Percentiles rank a stretch among this genome's conserved stretches.
Evolutionary conservation across 345 rosid genomes (phyloP).

Genomic region (Brassica rapa): DNA sequence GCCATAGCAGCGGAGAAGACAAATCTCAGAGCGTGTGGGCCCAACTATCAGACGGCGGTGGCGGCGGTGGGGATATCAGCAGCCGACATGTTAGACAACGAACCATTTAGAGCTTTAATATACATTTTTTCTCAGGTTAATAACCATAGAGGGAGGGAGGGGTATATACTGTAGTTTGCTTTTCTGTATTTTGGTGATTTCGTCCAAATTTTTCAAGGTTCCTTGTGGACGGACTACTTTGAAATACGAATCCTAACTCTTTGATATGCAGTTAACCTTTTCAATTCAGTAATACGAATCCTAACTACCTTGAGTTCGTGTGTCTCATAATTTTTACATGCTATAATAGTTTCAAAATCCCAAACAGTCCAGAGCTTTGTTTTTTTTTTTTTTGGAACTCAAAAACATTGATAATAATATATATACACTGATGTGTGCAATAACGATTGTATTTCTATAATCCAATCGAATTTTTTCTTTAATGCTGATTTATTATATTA

Average conservation of each 20-base stretch:
- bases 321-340: neutral
- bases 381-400: neutral
- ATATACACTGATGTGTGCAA: neutral
- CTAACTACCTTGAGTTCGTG: neutral
- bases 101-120: conserved; percentile 36
- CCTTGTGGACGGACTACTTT: neutral
- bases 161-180: conserved; percentile 18
- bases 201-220: neutral
- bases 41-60: conserved; percentile 73
- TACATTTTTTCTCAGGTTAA: conserved; percentile 31
- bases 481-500: too few relatives aligned
- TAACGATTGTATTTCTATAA: neutral
- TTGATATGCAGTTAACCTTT: neutral
- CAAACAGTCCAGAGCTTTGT: neutral
- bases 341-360: neutral
- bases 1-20: conserved; percentile 59
- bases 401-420: too few relatives aligned
- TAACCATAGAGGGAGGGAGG: conserved; percentile 21
- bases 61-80: conserved; percentile 57
- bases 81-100: conserved; percentile 76
- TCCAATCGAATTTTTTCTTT: neutral
- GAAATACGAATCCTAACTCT: conserved; percentile 18
- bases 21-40: conserved; percentile 85
- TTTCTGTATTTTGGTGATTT: neutral
- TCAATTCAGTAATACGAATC: neutral